Conservation (phyloP, 2,329 filamentous ascomycete species). For the Fusarium hainanense region DNA sequence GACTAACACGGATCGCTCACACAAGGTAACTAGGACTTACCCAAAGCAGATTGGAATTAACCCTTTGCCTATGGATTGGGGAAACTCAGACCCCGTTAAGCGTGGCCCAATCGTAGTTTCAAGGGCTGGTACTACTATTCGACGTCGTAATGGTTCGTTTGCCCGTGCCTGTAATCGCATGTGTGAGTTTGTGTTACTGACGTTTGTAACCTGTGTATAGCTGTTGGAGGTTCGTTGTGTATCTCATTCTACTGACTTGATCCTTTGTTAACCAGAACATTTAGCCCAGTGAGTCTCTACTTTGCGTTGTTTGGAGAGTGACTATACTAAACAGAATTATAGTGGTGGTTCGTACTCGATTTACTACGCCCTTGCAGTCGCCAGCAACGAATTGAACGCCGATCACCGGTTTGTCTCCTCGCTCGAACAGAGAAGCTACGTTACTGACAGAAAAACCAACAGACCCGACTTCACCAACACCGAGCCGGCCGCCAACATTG, state of each 20-base stretch:
- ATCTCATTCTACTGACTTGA: constrained; percentile 31
- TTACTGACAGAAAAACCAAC: constrained; percentile 8
- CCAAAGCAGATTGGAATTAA: constrained; percentile 95
- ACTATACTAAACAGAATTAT: constrained; percentile 17
- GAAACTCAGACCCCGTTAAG: constrained; percentile 76
- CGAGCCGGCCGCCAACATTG: constrained; percentile 89
- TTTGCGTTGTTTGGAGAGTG: neutral
- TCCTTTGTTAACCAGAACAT: constrained; percentile 36
- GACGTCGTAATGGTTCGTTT: constrained; percentile 79
- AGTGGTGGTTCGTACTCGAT: constrained; percentile 92
- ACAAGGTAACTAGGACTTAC: constrained; percentile 70
- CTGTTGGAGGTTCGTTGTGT: constrained; percentile 65
- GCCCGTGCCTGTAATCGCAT: constrained; percentile 13
- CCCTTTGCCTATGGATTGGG: constrained; percentile 90
- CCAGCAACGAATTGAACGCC: constrained; percentile 85
- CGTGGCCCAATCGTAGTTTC: constrained; percentile 92
- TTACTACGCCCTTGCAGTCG: constrained; percentile 92
- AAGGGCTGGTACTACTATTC: constrained; percentile 77
- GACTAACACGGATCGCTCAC: constrained; percentile 22
- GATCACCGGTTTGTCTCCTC: constrained; percentile 72
- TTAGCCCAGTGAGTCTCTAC: constrained; percentile 50
- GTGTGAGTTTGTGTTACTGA: constrained; percentile 25
- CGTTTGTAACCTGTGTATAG: constrained; percentile 48
- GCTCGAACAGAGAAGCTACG: neutral
- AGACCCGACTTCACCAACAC: constrained; percentile 78